Conservation (phyloP, 495 filamentous ascomycete genomes). For the Cudoniella acicularis region DNA sequence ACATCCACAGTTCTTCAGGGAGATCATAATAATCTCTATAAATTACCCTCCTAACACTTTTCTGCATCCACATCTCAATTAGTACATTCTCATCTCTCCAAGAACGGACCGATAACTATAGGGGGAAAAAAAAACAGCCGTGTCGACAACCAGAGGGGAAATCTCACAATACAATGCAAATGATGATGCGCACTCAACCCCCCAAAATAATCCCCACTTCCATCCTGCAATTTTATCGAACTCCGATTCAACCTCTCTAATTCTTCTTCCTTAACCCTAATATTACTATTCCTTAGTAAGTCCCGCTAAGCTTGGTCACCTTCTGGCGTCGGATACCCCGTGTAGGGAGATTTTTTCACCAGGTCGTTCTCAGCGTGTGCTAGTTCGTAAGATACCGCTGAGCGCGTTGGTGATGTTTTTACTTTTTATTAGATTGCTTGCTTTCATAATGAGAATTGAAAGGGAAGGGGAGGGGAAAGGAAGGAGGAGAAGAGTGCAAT, state of each 20-base stretch:
- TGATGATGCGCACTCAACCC: constrained; percentile 24
- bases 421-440: not conserved
- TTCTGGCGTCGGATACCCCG: constrained; percentile 14
- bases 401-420: not conserved
- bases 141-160: not conserved
- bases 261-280: constrained; percentile 1
- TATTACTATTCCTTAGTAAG: constrained; percentile 5
- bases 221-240: constrained; percentile 4
- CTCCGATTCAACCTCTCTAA: not conserved
- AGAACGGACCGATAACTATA: not conserved
- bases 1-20: not conserved
- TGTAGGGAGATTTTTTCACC: constrained; percentile 6
- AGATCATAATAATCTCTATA: constrained; percentile 2
- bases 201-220: constrained; percentile 1
- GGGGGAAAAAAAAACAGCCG: not conserved
- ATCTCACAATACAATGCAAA: constrained; percentile 23
- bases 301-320: constrained; percentile 20
- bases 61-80: not conserved
- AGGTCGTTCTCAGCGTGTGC: constrained; percentile 1
- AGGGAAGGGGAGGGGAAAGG: no score
- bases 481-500: not conserved
- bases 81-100: not conserved
- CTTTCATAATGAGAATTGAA: no score
- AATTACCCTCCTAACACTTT: not conserved
- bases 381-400: not conserved